Evolutionary conservation across 352 stramenopile species (phyloP), one percentile per base, ranked within the genome.

Genomic region (Peronospora destructor): DNA sequence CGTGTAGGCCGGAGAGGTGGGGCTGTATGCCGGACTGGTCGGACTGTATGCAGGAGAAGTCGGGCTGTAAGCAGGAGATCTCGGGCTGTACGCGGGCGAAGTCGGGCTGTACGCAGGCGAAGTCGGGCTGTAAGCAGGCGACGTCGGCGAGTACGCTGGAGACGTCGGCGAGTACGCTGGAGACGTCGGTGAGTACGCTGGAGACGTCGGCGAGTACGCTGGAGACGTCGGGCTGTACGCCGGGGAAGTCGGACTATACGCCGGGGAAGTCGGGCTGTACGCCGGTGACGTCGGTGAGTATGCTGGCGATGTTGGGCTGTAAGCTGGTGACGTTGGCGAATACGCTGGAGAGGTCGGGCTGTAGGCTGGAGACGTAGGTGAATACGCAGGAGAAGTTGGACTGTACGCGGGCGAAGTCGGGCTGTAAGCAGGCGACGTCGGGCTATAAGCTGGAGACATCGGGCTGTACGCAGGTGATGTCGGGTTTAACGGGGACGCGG

Each of bases 391-490:
- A 0, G 73, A 86, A 0, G 84, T 94, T 37, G 84, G 81, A 3
- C 43, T 76, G 62, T 95, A 96, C 0, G 85, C 78, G 4, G 89
- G 87, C 0, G 64, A 85, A 9, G 84, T 95, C 6, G 85, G 83
- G 9, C 53, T 81, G 58, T 92, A 91, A 8, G 70, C 69, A 13
- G 78, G 81, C n/a, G 67, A 86, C 12, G 62, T 87, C 17, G 76
- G 76, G 32, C 61, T 76, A 71, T 98, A 98, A 10, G 86, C 90
- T 23, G 94, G 91, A 23, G 73, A 87, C 75, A 84, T 87, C 10
- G 76, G 73, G 25, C 69, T 89, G 67, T 97, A 97, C 17, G 86
- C 87, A 30, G 91, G 91, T 8, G 67, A 91, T 14, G 85, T 84
- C 6, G 87, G 69, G 47, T 70, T 87, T 40, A 87, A 51, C 33